Evolutionary conservation across 2,329 filamentous ascomycete genomes (phyloP).

Genomic region (Trichoderma atrobrunneum): DNA sequence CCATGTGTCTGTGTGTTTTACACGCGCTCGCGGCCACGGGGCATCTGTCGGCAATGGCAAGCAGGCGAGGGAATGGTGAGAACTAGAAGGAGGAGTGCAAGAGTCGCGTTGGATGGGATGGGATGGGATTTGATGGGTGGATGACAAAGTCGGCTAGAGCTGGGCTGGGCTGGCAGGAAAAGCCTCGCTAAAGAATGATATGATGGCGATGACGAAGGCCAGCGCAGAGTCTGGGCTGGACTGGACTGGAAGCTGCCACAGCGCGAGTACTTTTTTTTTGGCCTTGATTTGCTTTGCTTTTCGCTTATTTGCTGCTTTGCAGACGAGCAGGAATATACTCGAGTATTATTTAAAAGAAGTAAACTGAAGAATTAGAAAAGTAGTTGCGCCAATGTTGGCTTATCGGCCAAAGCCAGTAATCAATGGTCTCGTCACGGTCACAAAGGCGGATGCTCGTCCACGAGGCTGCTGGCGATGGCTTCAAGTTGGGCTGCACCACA

Average conservation of each 20-base stretch:
- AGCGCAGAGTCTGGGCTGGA: neutral
- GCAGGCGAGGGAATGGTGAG: neutral
- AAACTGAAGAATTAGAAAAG: neutral
- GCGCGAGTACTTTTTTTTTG: neutral
- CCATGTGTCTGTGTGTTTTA: constrained; percentile 7
- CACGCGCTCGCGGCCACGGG: neutral
- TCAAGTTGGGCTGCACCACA: neutral
- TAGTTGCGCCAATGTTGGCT: neutral
- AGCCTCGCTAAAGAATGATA: constrained; percentile 17
- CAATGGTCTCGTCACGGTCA: neutral
- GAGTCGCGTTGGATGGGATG: neutral
- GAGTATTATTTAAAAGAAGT: neutral
- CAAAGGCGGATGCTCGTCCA: neutral
- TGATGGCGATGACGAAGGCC: constrained; percentile 11
- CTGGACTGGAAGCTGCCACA: neutral
- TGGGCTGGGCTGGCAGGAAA: constrained; percentile 18
- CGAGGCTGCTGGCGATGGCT: constrained; percentile 17
- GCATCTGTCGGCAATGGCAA: neutral
- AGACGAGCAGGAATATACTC: neutral
- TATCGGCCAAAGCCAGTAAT: neutral
- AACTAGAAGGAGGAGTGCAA: neutral
- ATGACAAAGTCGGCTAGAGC: constrained; percentile 6
- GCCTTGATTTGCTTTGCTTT: neutral
- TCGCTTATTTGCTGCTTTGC: neutral
- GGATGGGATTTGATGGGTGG: neutral